A percentile compares a stretch with the other conserved stretches of the same genome.
Evolutionary conservation across 768 basidiomycete species (phyloP).

Genomic region (Collybiopsis confluens): DNA sequence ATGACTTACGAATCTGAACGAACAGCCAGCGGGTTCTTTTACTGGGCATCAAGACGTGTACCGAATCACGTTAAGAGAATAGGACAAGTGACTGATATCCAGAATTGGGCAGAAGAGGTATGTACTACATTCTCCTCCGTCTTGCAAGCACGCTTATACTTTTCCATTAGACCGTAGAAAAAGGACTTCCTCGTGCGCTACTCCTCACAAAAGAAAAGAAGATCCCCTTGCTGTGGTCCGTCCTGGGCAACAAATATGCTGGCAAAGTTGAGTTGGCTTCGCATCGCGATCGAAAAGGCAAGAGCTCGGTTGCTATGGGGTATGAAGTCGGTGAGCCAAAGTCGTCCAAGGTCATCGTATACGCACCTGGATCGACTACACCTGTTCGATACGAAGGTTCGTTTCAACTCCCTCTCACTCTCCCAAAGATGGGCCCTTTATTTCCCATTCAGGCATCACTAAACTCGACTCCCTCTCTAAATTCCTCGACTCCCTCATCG

Average conservation of each 20-base stretch:
- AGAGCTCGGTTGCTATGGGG: slow-evolving; percentile 53
- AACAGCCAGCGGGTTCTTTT: slow-evolving; percentile 66
- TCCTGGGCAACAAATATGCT: slow-evolving; percentile 68
- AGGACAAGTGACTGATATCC: slow-evolving; percentile 50
- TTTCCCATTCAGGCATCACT: slow-evolving; percentile 42
- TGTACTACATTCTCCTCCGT: slow-evolving; percentile 15
- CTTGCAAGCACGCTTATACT: background rate
- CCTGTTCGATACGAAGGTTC: slow-evolving; percentile 67
- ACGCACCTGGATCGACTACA: slow-evolving; percentile 53
- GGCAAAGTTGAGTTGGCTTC: slow-evolving; percentile 59
- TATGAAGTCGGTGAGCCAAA: slow-evolving; percentile 50
- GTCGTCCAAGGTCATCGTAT: slow-evolving; percentile 67
- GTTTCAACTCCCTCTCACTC: slow-evolving; percentile 8
- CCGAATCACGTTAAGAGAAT: slow-evolving; percentile 68
- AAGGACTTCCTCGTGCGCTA: slow-evolving; percentile 45
- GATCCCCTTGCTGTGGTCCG: slow-evolving; percentile 77
- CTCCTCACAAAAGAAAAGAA: slow-evolving; percentile 73
- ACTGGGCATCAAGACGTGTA: slow-evolving; percentile 71
- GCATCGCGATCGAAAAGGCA: slow-evolving; percentile 64
- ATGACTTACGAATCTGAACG: slow-evolving; percentile 71
- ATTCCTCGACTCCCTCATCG: slow-evolving; percentile 68
- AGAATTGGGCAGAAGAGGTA: slow-evolving; percentile 69
- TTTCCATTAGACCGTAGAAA: slow-evolving; percentile 22
- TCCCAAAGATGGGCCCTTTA: background rate
- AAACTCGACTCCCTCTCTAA: slow-evolving; percentile 74